phyloP scores from a whole-genome alignment of 2,329 filamentous ascomycete genomes.

The Claviceps cyperi region DNA sequence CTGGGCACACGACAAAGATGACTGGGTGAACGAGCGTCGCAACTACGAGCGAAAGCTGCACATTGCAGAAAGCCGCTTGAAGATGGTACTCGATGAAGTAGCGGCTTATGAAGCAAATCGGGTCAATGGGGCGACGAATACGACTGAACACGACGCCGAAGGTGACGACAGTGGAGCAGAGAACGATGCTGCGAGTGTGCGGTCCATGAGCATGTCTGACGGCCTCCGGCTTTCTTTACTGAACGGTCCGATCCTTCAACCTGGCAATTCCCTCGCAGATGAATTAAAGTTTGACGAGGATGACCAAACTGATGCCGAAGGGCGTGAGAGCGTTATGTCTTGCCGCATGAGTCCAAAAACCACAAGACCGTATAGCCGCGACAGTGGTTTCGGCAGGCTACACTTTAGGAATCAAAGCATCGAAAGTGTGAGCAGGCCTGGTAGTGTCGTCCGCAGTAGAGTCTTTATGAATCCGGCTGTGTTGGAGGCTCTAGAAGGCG shows the following conservation, averaged over 20 bases:
- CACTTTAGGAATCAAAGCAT: conserved; percentile 43
- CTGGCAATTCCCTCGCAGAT: conserved; percentile 70
- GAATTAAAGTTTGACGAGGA: conserved; percentile 77
- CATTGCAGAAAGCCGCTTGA: conserved; percentile 76
- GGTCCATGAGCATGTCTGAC: conserved; percentile 58
- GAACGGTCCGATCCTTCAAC: conserved; percentile 40
- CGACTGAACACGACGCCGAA: conserved; percentile 37
- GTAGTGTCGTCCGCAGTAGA: conserved; percentile 39
- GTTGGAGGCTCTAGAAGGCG: conserved; percentile 40
- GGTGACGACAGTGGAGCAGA: conserved; percentile 48
- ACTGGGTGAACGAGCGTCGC: conserved; percentile 72
- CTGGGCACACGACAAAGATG: conserved; percentile 72
- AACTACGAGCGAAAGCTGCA: conserved; percentile 75
- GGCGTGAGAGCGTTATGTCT: conserved; percentile 47
- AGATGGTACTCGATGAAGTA: conserved; percentile 74
- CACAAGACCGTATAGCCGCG: conserved; percentile 40
- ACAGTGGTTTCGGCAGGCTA: conserved; percentile 33
- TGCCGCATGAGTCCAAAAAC: conserved; percentile 29
- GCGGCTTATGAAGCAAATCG: conserved; percentile 50
- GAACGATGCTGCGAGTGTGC: conserved; percentile 56
- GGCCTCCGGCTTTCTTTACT: conserved; percentile 60
- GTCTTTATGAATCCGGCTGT: conserved; percentile 39
- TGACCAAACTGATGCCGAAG: conserved; percentile 56
- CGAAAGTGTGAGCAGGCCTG: conserved; percentile 41
- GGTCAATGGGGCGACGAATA: conserved; percentile 23